A percentile compares a stretch with the other conserved stretches of the same genome.
phyloP scores from a whole-genome alignment of 805 yeast species.

The Priceomyces fermenticarens region DNA sequence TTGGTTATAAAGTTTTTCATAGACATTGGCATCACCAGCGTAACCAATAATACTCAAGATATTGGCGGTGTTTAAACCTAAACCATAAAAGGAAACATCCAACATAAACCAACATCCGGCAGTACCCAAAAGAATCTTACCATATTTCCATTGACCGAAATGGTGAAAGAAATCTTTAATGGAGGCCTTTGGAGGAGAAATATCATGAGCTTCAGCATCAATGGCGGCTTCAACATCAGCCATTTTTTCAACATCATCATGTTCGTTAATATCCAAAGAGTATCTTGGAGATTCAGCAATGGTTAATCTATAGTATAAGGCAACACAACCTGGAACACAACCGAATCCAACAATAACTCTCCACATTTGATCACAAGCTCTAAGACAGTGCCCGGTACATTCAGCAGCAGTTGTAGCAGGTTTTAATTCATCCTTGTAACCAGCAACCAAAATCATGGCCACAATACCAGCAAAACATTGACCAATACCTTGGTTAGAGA shows the following conservation, averaged over 20 bases:
- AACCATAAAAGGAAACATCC: conserved; percentile 89
- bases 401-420: conserved; percentile 51
- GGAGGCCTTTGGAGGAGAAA: conserved; percentile 78
- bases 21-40: conserved; percentile 69
- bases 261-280: conserved; percentile 69
- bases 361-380: conserved; percentile 93
- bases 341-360: conserved; percentile 88
- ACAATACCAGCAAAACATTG: conserved; percentile 86
- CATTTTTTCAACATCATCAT: conserved; percentile 52
- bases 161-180: conserved; percentile 67
- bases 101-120: conserved; percentile 90
- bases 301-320: conserved; percentile 87
- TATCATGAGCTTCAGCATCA: conserved; percentile 34
- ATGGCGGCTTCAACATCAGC: conserved; percentile 47
- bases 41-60: conserved; percentile 83
- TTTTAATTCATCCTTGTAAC: conserved; percentile 62
- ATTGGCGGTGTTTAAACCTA: conserved; percentile 76
- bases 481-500: conserved; percentile 97
- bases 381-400: conserved; percentile 66
- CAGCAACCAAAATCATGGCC: conserved; percentile 72
- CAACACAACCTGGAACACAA: conserved; percentile 81
- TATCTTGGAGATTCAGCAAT: conserved; percentile 95
- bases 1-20: conserved; percentile 65
- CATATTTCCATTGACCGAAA: conserved; percentile 83
- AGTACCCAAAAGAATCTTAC: conserved; percentile 80